These are phyloP conservation scores for Pseudopithomyces chartarum DNA, from an alignment of 2,329 filamentous ascomycete species.

Conservation along the genomic window DNA sequence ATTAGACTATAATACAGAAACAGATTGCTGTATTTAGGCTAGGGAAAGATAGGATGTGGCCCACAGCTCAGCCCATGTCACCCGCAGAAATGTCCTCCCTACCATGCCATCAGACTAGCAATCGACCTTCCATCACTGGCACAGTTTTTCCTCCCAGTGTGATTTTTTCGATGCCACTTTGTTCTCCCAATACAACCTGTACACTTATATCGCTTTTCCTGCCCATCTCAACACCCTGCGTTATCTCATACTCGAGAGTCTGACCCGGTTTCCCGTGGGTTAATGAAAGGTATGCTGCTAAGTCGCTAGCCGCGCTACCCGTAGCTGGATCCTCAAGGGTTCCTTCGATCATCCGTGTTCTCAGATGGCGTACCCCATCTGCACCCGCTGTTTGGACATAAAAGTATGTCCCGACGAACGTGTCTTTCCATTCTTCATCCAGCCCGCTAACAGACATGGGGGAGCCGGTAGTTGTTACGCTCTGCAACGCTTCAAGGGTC, in stretches of 20 bases:
- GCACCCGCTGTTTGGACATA: conserved; percentile 54
- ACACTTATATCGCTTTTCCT: conserved; percentile 56
- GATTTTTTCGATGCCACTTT: conserved; percentile 46
- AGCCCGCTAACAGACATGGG: conserved; percentile 40
- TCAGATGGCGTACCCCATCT: conserved; percentile 46
- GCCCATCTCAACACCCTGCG: conserved; percentile 59
- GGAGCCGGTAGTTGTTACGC: conserved; percentile 43
- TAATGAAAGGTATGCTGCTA: conserved; percentile 53
- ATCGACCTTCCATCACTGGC: conserved; percentile 44
- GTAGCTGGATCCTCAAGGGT: conserved; percentile 57
- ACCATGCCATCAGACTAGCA: conserved; percentile 22
- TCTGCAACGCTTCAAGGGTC: conserved; percentile 62
- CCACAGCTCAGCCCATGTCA: no score
- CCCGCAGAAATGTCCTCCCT: not conserved
- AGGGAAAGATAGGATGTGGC: no score
- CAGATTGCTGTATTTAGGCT: no score
- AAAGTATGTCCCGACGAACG: conserved; percentile 63
- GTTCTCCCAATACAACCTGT: conserved; percentile 48
- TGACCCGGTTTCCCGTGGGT: conserved; percentile 41
- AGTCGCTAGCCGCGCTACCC: conserved; percentile 55
- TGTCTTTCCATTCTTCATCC: conserved; percentile 57
- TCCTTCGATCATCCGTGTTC: conserved; percentile 65
- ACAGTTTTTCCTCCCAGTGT: conserved; percentile 51
- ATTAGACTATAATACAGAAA: no score
- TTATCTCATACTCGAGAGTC: conserved; percentile 47